Base-by-base conservation (phyloP, 352 stramenopile species). In the Phytophthora sp. region DNA sequence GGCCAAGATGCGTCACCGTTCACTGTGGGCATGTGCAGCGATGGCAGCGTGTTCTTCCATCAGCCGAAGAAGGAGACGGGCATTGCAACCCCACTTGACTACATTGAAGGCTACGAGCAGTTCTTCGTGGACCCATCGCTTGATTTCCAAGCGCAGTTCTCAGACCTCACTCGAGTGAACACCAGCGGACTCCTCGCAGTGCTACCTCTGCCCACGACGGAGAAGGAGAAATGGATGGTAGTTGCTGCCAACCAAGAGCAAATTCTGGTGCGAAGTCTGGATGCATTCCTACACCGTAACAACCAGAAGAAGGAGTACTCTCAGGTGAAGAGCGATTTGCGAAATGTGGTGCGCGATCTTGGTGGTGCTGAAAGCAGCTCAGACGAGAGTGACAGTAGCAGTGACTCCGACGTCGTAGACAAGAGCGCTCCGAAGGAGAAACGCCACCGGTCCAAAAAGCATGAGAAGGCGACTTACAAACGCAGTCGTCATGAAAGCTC, bases 21-120 rank as follows among this genome's bases (percentile, higher is more conserved):
- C 50, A 90, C 82, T 10, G 71, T 95, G 10, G 87, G 87, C 17
- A 91, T 91, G 77, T 95, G 87, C 66, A 92, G 78, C 3, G 87
- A 95, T 39, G 87, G 87, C 12, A 93, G 84, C 18, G 87, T 95
- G 5, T 95, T 95, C 51, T 76, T 88, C 42, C 84, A 95, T 45
- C 49, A 79, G 15, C 77, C 81, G 1, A 66, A 77, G 23, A 43
- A 78, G 7, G 72, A 73, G 2, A 79, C 81, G 7, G 84, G 86
- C 13, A 70, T 95, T 8, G 80, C 77, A 9, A 87, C 82, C 12
- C 82, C 82, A 4, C 70, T 92, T 5, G 67, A 91, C 50, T 90
- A 89, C 54, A 79, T 95, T 13, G 77, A 87, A 58, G 86, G 86
- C 10, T 95, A 95, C 62, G 86, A 95, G 45, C 50, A 84, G 42